Conservation (phyloP, 1,284 basidiomycete genomes). For the Ganoderma meredithae region DNA sequence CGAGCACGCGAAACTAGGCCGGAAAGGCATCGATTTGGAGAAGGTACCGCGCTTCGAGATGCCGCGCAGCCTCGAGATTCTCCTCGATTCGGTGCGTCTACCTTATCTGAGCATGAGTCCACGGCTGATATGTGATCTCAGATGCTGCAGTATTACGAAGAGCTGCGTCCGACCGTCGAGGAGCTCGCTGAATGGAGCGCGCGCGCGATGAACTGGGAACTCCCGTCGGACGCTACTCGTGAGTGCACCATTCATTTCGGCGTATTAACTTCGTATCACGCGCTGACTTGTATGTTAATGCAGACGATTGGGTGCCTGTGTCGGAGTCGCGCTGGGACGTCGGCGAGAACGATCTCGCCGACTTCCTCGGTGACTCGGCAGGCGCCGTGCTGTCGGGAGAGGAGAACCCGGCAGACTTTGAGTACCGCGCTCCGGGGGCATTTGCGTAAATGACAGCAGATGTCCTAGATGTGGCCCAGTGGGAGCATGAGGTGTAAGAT, state of each 20-base stretch:
- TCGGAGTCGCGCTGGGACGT: not conserved
- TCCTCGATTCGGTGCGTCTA: not conserved
- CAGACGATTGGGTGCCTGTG: not conserved
- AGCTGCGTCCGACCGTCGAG: constrained; percentile 22
- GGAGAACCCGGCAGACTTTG: constrained; percentile 1
- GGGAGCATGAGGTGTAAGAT: no score
- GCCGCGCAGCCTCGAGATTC: constrained; percentile 7
- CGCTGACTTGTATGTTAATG: not conserved
- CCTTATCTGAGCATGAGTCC: not conserved
- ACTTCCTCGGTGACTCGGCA: not conserved
- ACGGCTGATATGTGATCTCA: constrained; percentile 8
- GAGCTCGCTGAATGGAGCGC: constrained; percentile 12
- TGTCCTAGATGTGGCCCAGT: no score
- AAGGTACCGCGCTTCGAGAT: not conserved
- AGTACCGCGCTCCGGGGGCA: not conserved
- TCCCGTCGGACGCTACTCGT: not conserved
- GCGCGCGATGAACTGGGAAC: not conserved
- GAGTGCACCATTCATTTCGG: not conserved
- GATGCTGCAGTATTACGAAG: constrained; percentile 32
- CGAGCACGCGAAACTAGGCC: not conserved
- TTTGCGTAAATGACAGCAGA: not conserved
- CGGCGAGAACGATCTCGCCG: not conserved
- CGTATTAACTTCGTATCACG: not conserved
- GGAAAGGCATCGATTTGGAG: not conserved
- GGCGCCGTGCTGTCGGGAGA: not conserved